Evolutionary conservation across 169 alveolate genomes (phyloP).

Genomic region (Plasmodium adleri): DNA sequence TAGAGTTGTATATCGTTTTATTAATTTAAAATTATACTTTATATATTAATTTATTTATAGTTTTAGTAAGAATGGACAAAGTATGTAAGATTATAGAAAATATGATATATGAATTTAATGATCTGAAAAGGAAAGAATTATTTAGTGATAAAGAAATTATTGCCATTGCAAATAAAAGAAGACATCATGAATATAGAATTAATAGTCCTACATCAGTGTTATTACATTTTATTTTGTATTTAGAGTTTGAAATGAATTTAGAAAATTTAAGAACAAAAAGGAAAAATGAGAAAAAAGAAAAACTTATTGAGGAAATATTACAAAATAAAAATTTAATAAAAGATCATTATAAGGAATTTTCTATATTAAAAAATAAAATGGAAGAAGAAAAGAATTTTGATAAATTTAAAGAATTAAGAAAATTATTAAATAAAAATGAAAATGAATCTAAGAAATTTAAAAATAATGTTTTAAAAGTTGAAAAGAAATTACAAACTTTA

Average conservation of each 20-base stretch:
- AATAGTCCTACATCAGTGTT: constrained; percentile 27
- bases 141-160: constrained; percentile 43
- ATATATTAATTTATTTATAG: too few relatives aligned
- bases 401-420: constrained; percentile 13
- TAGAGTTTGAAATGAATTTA: constrained; percentile 59
- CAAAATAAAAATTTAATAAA: constrained; percentile 40
- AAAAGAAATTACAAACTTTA: constrained; percentile 49
- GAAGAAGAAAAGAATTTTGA: constrained; percentile 16
- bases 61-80: constrained; percentile 10
- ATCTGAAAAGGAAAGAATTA: constrained; percentile 38
- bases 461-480: constrained; percentile 27
- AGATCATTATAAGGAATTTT: constrained; percentile 10
- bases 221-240: constrained; percentile 37
- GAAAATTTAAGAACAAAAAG: constrained; percentile 58
- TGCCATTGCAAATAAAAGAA: constrained; percentile 58
- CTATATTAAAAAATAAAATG: constrained; percentile 25
- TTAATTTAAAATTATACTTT: too few relatives aligned
- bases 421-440: constrained; percentile 31
- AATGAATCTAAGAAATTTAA: constrained; percentile 21
- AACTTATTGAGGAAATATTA: constrained; percentile 25
- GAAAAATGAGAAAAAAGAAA: constrained; percentile 28
- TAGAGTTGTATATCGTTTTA: too few relatives aligned
- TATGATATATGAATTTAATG: constrained; percentile 54
- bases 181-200: constrained; percentile 61
- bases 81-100: constrained; percentile 54